phyloP scores from a whole-genome alignment of 495 filamentous ascomycete species.

The Tuber borchii region DNA sequence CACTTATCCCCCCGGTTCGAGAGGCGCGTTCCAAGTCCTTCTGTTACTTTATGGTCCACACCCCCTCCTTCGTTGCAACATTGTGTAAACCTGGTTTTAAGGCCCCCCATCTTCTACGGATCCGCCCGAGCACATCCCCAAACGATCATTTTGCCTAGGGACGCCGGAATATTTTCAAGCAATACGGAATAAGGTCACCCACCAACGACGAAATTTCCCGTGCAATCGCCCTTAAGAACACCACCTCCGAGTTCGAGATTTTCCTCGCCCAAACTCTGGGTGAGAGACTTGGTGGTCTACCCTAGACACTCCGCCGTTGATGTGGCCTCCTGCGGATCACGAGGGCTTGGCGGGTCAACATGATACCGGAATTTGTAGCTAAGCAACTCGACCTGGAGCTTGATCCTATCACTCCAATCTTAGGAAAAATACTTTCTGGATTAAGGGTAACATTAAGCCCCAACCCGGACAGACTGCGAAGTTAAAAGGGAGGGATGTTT shows the following conservation, averaged over 20 bases:
- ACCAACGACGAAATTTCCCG: constrained; percentile 32
- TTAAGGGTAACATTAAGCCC: constrained; percentile 29
- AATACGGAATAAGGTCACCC: constrained; percentile 37
- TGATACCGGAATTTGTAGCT: constrained; percentile 61
- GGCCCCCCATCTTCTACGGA: background rate
- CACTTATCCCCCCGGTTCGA: too few relatives aligned
- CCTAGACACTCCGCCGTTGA: constrained; percentile 41
- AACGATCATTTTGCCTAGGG: too few relatives aligned
- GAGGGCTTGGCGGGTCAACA: constrained; percentile 53
- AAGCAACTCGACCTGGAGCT: constrained; percentile 59
- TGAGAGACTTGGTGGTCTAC: constrained; percentile 35
- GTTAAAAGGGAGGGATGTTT: constrained; percentile 26
- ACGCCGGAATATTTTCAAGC: constrained; percentile 17
- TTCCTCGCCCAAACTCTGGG: constrained; percentile 29
- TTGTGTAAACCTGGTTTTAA: background rate
- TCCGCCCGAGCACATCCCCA: too few relatives aligned
- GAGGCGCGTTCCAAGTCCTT: too few relatives aligned
- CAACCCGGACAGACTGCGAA: constrained; percentile 18
- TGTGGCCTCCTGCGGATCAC: constrained; percentile 39
- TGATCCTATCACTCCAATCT: constrained; percentile 53
- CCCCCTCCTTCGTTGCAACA: too few relatives aligned
- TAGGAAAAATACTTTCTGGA: constrained; percentile 44
- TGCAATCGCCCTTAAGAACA: constrained; percentile 23
- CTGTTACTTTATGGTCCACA: too few relatives aligned
- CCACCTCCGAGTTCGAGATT: constrained; percentile 14